Evolutionary conservation across 1,139 yeast genomes (phyloP).

Genomic region (Zygosaccharomyces sapae): DNA sequence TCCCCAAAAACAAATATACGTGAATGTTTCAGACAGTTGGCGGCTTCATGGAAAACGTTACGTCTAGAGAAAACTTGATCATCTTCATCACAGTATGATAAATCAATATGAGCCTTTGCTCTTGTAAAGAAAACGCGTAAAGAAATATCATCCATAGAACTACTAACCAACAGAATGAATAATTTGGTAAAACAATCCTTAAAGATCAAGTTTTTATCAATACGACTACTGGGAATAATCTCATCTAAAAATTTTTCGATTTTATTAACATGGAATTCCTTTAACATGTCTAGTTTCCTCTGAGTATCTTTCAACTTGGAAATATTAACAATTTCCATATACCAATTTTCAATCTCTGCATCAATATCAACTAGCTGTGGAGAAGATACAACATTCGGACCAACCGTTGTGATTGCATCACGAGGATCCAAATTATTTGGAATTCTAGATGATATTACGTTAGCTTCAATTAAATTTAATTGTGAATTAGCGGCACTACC

Average conservation of each 20-base stretch:
- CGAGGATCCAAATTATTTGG: not conserved
- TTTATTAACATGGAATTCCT: constrained; percentile 25
- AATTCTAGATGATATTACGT: not conserved
- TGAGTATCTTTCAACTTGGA: constrained; percentile 33
- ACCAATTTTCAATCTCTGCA: constrained; percentile 35
- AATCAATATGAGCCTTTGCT: constrained; percentile 24
- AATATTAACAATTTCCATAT: constrained; percentile 32
- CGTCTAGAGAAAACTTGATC: constrained; percentile 37
- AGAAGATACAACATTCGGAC: not conserved
- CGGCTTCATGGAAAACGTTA: constrained; percentile 41
- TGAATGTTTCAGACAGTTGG: constrained; percentile 36
- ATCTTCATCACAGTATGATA: constrained; percentile 32
- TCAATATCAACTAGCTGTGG: constrained; percentile 21
- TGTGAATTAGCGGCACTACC: constrained; percentile 2
- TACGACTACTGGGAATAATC: constrained; percentile 16
- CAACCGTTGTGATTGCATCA: not conserved
- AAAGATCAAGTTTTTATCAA: constrained; percentile 20
- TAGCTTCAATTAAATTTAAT: constrained; percentile 1
- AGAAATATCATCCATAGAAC: constrained; percentile 32
- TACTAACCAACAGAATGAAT: constrained; percentile 28
- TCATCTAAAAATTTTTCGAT: constrained; percentile 23
- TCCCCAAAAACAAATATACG: constrained; percentile 36
- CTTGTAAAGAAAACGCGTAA: constrained; percentile 30
- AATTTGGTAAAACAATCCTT: constrained; percentile 30
- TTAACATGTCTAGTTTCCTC: constrained; percentile 23